Evolutionary conservation across 768 basidiomycete genomes (phyloP).

Genomic region (Rhodosporidiobolus sp.): DNA sequence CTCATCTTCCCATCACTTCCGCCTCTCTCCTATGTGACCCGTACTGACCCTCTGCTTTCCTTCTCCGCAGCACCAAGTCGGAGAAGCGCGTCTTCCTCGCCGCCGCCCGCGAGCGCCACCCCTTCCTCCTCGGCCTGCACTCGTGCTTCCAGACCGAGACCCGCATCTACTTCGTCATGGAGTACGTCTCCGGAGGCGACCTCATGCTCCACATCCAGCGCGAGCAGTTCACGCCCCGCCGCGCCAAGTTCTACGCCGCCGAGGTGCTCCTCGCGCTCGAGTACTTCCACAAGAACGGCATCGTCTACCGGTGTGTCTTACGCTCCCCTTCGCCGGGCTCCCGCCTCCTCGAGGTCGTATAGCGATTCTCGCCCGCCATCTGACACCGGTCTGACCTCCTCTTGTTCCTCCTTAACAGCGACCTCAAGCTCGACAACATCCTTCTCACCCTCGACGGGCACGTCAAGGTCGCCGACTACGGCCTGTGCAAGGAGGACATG

Average conservation of each 20-base stretch:
- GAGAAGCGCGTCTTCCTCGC: conserved; percentile 98
- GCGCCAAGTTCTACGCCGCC: conserved; percentile 98
- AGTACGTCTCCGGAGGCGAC: conserved; percentile 98
- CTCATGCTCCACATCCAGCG: conserved; percentile 99
- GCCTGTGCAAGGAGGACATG: conserved; percentile 99
- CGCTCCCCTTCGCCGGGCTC: background rate
- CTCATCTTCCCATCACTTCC: background rate
- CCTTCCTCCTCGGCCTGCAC: conserved; percentile 91
- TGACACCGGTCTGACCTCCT: too few species aligned
- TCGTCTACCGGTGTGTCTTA: conserved; percentile 80
- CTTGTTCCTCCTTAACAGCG: conserved; percentile 55
- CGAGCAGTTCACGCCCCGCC: conserved; percentile 95
- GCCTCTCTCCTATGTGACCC: background rate
- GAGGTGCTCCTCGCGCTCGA: conserved; percentile 93
- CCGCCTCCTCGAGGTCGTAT: too few species aligned
- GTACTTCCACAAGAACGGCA: conserved; percentile 98
- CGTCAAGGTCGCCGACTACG: conserved; percentile 98
- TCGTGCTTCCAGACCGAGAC: conserved; percentile 99
- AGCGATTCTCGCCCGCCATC: too few species aligned
- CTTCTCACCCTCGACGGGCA: conserved; percentile 93
- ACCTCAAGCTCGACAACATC: conserved; percentile 97
- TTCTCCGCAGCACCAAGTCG: conserved; percentile 74
- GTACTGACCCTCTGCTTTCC: background rate
- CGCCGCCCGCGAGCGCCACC: conserved; percentile 94
- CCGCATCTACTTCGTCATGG: conserved; percentile 99